These are phyloP conservation scores for Carex parvula DNA, from an alignment of 176 grass and related monocot genomes.

Conservation along the genomic window DNA sequence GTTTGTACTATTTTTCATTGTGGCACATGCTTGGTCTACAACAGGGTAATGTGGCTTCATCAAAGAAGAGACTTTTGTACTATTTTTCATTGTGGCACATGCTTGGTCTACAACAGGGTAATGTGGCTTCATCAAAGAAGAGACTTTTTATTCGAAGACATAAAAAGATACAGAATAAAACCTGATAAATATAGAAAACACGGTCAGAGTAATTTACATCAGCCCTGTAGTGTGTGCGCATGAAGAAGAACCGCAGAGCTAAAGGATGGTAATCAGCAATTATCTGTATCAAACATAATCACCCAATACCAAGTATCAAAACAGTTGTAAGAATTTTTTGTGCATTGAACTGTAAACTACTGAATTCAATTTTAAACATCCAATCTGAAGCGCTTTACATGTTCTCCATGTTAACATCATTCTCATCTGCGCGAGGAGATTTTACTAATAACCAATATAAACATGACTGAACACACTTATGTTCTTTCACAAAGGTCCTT, in stretches of 20 bases:
- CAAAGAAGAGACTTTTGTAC: not conserved
- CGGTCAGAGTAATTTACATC: constrained; percentile 88
- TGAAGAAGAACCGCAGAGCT: constrained; percentile 80
- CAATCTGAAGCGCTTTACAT: too few relatives aligned
- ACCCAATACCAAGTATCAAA: not conserved
- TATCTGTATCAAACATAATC: constrained; percentile 39
- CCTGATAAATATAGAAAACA: constrained; percentile 83
- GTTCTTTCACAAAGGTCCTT: too few relatives aligned
- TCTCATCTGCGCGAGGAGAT: too few relatives aligned
- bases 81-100: not conserved
- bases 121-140: not conserved
- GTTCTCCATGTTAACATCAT: too few relatives aligned
- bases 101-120: not conserved
- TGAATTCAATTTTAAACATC: too few relatives aligned
- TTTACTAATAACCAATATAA: too few relatives aligned
- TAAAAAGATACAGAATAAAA: constrained; percentile 3
- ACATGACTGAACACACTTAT: too few relatives aligned
- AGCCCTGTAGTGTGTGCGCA: constrained; percentile 79
- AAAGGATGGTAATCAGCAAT: constrained; percentile 58
- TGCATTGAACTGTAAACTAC: too few relatives aligned
- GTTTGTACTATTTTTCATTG: not conserved
- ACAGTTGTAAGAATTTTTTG: not conserved
- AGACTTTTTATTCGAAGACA: not conserved
- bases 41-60: not conserved
- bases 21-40: not conserved